Percentiles rank a stretch among this genome's conserved stretches.
These are phyloP conservation scores for Myxozyma vanderwaltii DNA, from an alignment of 805 yeast species.

Conservation along the genomic window DNA sequence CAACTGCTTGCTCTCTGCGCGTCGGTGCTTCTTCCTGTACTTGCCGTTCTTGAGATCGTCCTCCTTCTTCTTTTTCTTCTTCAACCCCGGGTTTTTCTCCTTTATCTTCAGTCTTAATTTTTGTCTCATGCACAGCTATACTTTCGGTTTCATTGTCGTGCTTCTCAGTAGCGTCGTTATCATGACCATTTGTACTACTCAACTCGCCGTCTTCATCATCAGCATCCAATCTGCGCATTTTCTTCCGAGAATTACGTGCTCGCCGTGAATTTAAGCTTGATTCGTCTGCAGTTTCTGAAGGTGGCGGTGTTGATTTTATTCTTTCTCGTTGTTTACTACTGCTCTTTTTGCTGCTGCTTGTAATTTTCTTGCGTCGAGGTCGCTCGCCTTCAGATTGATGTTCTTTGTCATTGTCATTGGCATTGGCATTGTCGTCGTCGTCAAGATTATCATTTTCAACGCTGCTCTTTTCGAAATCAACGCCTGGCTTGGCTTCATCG, in stretches of 20 bases:
- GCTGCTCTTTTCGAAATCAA: background rate
- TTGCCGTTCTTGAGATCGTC: background rate
- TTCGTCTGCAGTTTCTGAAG: constrained; percentile 19
- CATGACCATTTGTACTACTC: background rate
- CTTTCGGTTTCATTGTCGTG: background rate
- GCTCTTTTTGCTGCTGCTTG: constrained; percentile 1
- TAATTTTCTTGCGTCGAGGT: background rate
- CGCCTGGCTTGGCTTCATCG: background rate
- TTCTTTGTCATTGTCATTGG: constrained; percentile 17
- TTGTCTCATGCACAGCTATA: background rate
- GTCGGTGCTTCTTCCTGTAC: background rate
- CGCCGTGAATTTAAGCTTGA: constrained; percentile 3
- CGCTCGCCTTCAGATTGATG: constrained; percentile 37
- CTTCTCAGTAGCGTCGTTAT: background rate
- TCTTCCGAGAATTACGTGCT: constrained; percentile 7
- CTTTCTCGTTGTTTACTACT: constrained; percentile 14
- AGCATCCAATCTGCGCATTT: background rate
- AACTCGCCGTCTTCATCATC: background rate
- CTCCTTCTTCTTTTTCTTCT: background rate
- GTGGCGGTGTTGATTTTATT: constrained; percentile 19
- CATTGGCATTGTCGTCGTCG: background rate
- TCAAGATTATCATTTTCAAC: background rate
- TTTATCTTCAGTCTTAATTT: background rate
- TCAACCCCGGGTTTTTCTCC: background rate
- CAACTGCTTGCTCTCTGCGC: background rate